Percentiles rank a stretch among this genome's conserved stretches.
These are phyloP conservation scores for Hygrocybe punicea DNA, from an alignment of 768 basidiomycete species.

Conservation along the genomic window DNA sequence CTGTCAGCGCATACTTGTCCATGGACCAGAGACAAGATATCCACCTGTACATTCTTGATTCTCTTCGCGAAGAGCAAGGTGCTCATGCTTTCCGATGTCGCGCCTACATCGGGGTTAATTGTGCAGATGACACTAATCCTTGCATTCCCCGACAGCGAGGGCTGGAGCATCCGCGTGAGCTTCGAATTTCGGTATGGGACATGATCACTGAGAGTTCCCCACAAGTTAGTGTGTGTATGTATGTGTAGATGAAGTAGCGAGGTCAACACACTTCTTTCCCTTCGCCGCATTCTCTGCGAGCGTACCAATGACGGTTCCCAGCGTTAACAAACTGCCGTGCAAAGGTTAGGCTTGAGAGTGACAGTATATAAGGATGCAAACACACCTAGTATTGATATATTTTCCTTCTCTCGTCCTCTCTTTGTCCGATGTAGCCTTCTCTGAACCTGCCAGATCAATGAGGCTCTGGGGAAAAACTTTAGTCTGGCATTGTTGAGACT, in stretches of 20 bases:
- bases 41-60: constrained; percentile 81
- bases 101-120: constrained; percentile 78
- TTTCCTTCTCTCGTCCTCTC: constrained; percentile 94
- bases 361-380: neutral
- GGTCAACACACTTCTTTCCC: constrained; percentile 56
- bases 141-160: constrained; percentile 91
- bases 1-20: neutral
- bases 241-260: neutral
- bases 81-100: constrained; percentile 79
- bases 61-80: constrained; percentile 90
- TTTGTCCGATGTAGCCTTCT: constrained; percentile 93
- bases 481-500: constrained; percentile 5
- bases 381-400: constrained; percentile 88
- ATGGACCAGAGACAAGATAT: constrained; percentile 15
- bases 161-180: constrained; percentile 89
- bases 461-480: constrained; percentile 53
- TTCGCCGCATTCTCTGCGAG: constrained; percentile 83
- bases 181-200: constrained; percentile 96
- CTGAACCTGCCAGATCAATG: constrained; percentile 95
- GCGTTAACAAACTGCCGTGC: constrained; percentile 69
- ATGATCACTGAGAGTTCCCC: constrained; percentile 56
- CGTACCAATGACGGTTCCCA: constrained; percentile 90
- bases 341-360: constrained; percentile 6
- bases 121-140: constrained; percentile 96
- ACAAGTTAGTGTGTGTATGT: neutral